These are phyloP conservation scores for Malus orientalis DNA, from an alignment of 306 rosid species.

Conservation along the genomic window DNA sequence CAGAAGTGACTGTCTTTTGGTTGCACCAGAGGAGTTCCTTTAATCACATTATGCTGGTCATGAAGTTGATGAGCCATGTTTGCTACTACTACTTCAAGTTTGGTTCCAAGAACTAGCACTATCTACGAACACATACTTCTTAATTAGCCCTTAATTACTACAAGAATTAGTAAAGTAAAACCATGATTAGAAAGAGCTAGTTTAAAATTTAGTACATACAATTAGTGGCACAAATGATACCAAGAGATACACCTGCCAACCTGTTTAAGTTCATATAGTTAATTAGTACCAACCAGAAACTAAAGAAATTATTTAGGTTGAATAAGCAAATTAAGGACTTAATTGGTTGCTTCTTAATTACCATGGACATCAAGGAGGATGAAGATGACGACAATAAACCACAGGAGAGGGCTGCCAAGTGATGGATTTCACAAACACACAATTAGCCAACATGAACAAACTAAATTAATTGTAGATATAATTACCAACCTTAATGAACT, in stretches of 20 bases:
- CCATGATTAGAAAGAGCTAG: neutral
- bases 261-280: slow-evolving; percentile 14
- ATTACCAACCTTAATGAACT: neutral
- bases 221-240: slow-evolving; percentile 45
- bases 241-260: slow-evolving; percentile 56
- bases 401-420: slow-evolving; percentile 44
- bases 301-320: neutral
- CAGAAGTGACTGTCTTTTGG: slow-evolving; percentile 52
- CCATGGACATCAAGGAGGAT: slow-evolving; percentile 50
- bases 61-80: slow-evolving; percentile 37
- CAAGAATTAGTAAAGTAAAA: neutral
- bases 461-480: neutral
- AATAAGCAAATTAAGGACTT: neutral
- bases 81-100: slow-evolving; percentile 48
- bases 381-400: slow-evolving; percentile 48
- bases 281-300: neutral
- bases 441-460: neutral
- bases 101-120: slow-evolving; percentile 45
- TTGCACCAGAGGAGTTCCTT: slow-evolving; percentile 49
- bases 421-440: neutral
- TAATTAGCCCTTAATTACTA: neutral
- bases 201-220: slow-evolving; percentile 19
- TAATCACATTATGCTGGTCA: slow-evolving; percentile 22
- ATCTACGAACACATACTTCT: slow-evolving; percentile 12
- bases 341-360: slow-evolving; percentile 2